Evolutionary conservation across 305 asterid species (phyloP).

Genomic region (Petunia hybrid): DNA sequence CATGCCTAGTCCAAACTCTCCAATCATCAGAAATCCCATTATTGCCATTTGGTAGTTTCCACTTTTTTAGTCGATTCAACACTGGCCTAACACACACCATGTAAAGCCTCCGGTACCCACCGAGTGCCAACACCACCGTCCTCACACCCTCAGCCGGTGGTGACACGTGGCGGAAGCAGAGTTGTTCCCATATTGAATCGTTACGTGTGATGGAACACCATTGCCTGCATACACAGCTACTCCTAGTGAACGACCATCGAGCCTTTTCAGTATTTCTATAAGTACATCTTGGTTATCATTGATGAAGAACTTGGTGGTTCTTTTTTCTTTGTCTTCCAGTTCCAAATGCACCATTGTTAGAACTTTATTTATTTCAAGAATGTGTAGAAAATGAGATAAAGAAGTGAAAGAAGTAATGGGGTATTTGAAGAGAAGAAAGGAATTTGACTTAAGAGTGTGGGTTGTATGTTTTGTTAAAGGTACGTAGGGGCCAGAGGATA

Average conservation of each 20-base stretch:
- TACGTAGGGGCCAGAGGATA: no score
- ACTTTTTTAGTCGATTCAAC: constrained; percentile 50
- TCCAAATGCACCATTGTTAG: not conserved
- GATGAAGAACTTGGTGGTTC: constrained; percentile 46
- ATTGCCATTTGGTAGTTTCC: constrained; percentile 11
- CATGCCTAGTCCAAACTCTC: constrained; percentile 66
- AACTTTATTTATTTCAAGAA: not conserved
- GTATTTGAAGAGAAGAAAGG: constrained; percentile 27
- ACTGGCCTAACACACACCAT: constrained; percentile 84
- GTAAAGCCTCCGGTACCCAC: constrained; percentile 86
- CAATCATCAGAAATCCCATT: constrained; percentile 36
- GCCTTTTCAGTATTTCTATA: constrained; percentile 69
- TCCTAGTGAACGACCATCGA: constrained; percentile 80
- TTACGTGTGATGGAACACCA: constrained; percentile 76
- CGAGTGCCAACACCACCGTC: constrained; percentile 82
- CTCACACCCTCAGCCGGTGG: constrained; percentile 68
- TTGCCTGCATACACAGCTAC: constrained; percentile 83
- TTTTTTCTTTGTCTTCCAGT: constrained; percentile 39
- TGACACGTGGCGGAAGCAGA: constrained; percentile 83
- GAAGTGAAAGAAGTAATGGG: constrained; percentile 31
- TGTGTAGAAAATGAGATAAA: constrained; percentile 4
- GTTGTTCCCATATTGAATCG: constrained; percentile 91
- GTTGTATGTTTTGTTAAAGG: no score
- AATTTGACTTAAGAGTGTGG: not conserved
- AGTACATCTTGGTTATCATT: constrained; percentile 82